phyloP scores from a whole-genome alignment of 352 stramenopile genomes.

The Globisporangium barbulae region DNA sequence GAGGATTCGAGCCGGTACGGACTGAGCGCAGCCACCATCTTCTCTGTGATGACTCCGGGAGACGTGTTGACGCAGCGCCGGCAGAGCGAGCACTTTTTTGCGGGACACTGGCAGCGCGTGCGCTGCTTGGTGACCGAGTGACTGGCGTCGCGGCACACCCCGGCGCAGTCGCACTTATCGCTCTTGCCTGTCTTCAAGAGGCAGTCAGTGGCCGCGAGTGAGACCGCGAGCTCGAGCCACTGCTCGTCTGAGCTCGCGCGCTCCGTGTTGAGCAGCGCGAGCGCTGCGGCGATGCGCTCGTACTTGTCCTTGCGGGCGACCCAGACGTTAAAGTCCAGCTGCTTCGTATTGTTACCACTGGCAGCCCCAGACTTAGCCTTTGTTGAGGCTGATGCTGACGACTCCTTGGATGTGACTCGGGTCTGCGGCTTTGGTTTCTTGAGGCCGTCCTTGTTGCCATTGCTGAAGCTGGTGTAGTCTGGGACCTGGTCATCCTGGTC shows the following conservation, averaged over 20 bases:
- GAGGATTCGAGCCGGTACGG: slow-evolving; percentile 36
- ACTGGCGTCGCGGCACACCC: slow-evolving; percentile 51
- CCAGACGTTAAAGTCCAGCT: slow-evolving; percentile 79
- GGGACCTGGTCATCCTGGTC: slow-evolving; percentile 33
- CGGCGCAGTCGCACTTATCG: slow-evolving; percentile 62
- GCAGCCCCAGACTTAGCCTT: not conserved
- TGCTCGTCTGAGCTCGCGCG: slow-evolving; percentile 51
- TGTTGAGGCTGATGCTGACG: not conserved
- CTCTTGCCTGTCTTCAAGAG: slow-evolving; percentile 72
- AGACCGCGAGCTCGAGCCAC: slow-evolving; percentile 75
- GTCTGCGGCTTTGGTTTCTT: not conserved
- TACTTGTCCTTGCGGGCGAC: slow-evolving; percentile 87
- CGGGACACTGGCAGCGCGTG: slow-evolving; percentile 74
- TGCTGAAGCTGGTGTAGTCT: slow-evolving; percentile 7
- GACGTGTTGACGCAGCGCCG: slow-evolving; percentile 62
- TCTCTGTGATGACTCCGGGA: slow-evolving; percentile 52
- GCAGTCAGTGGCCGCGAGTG: slow-evolving; percentile 74
- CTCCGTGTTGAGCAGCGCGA: slow-evolving; percentile 62
- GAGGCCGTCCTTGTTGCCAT: slow-evolving; percentile 13
- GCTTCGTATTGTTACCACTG: slow-evolving; percentile 9
- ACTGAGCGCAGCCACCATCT: slow-evolving; percentile 58
- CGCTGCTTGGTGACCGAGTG: slow-evolving; percentile 74
- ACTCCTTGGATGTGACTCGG: not conserved
- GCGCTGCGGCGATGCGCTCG: slow-evolving; percentile 61
- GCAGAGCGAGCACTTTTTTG: slow-evolving; percentile 77